Percentiles rank a stretch among this genome's conserved stretches.
phyloP scores from a whole-genome alignment of 306 rosid species.

The Prunus davidiana region DNA sequence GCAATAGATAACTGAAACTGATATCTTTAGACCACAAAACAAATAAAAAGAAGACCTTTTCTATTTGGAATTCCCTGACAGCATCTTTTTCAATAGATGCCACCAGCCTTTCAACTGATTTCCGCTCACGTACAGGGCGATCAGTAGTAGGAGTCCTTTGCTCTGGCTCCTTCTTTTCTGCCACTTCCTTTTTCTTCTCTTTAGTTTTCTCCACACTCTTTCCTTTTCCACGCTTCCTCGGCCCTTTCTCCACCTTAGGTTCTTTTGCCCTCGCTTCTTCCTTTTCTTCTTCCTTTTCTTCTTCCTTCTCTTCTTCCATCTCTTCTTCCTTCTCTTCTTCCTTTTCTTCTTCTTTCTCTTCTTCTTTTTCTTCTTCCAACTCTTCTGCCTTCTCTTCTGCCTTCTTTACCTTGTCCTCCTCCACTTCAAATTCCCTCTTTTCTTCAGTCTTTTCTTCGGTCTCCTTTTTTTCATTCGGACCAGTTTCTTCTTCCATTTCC shows the following conservation, averaged over 20 bases:
- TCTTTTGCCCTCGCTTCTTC: slow-evolving; percentile 37
- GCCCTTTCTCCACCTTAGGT: slow-evolving; percentile 39
- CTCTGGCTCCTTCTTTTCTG: slow-evolving; percentile 45
- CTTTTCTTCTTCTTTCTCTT: slow-evolving; percentile 20
- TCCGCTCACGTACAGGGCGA: slow-evolving; percentile 96
- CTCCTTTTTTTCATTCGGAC: neutral
- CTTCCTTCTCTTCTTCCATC: slow-evolving; percentile 19
- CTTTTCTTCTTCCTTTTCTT: slow-evolving; percentile 23
- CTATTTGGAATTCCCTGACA: slow-evolving; percentile 72
- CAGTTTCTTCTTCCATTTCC: slow-evolving; percentile 4
- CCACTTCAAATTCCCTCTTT: neutral
- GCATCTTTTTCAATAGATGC: slow-evolving; percentile 70
- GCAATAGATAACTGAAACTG: slow-evolving; percentile 13
- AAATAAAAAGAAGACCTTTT: slow-evolving; percentile 55
- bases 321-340: slow-evolving; percentile 27
- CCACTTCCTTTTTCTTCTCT: slow-evolving; percentile 41
- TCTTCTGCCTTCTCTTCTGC: neutral
- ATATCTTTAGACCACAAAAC: neutral
- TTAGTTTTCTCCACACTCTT: slow-evolving; percentile 41
- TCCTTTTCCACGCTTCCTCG: slow-evolving; percentile 47
- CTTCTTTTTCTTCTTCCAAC: neutral
- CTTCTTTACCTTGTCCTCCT: neutral
- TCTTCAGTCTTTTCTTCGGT: neutral
- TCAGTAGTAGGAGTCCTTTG: slow-evolving; percentile 69
- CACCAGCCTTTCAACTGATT: slow-evolving; percentile 95